Evolutionary conservation across 371 early-diverging fungal species (phyloP).

Genomic region (Haplosporangium sp.): DNA sequence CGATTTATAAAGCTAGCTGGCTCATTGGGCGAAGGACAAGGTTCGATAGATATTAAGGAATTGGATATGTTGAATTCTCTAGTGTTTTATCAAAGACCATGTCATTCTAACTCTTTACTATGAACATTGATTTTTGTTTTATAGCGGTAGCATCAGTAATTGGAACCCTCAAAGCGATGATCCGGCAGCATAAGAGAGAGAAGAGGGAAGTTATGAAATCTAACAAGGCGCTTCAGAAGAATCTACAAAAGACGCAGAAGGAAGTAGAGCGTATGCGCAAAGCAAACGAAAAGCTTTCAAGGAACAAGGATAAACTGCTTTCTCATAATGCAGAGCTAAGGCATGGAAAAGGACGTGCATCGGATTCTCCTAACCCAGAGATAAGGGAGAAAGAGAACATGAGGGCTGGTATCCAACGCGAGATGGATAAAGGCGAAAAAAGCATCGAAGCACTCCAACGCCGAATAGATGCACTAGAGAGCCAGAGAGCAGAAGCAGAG

Average conservation of each 20-base stretch:
- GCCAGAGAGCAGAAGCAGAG: conserved; percentile 14
- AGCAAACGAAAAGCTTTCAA: conserved; percentile 27
- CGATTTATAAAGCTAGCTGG: conserved; percentile 34
- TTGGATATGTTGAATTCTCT: too few species aligned
- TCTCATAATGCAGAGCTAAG: not conserved
- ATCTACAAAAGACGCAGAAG: conserved; percentile 17
- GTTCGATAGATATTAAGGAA: conserved; percentile 6
- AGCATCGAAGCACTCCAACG: conserved; percentile 14
- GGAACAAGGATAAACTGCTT: not conserved
- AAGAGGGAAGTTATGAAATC: conserved; percentile 14
- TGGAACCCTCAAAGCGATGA: conserved; percentile 35
- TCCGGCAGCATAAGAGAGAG: conserved; percentile 29
- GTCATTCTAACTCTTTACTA: not conserved
- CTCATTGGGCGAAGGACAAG: conserved; percentile 46
- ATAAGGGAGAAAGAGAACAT: conserved; percentile 9
- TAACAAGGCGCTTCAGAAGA: conserved; percentile 21
- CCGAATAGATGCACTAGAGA: conserved; percentile 17
- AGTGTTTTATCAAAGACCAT: not conserved
- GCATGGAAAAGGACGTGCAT: not conserved
- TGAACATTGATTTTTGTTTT: not conserved
- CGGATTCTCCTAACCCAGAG: not conserved
- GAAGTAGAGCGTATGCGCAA: conserved; percentile 23
- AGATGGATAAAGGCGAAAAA: conserved; percentile 21
- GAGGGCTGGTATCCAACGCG: conserved; percentile 16
- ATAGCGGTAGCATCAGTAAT: conserved; percentile 32